Evolutionary conservation across 169 alveolate genomes (phyloP).

Genomic region (Plasmodium sp.): DNA sequence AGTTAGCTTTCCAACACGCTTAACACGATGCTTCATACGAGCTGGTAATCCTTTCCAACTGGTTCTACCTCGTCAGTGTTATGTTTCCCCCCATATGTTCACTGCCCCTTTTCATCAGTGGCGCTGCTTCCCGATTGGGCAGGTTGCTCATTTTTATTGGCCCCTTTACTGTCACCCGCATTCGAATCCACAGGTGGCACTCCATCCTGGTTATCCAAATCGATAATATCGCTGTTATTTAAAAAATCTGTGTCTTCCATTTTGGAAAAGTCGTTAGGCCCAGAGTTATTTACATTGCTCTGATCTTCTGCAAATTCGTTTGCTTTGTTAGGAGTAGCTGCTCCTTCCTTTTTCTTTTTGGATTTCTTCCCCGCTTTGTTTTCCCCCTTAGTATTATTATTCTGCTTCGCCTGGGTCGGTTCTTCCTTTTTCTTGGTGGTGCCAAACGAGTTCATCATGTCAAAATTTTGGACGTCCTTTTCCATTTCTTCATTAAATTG

Average conservation of each 20-base stretch:
- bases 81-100: background rate
- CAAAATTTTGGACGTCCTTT: constrained; percentile 55
- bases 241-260: constrained; percentile 15
- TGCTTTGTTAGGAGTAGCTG: background rate
- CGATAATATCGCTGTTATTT: constrained; percentile 5
- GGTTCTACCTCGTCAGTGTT: background rate
- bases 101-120: background rate
- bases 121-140: background rate
- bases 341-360: background rate
- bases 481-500: constrained; percentile 68
- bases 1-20: background rate
- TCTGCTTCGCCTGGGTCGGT: background rate
- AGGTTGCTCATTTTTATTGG: background rate
- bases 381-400: background rate
- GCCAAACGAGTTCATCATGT: background rate
- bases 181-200: background rate
- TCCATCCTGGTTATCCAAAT: background rate
- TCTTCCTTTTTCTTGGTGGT: background rate
- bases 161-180: background rate
- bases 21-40: background rate
- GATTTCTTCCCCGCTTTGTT: background rate
- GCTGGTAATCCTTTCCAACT: background rate
- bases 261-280: background rate
- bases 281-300: background rate
- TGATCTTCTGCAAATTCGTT: background rate